Conservation (phyloP, 202 grass and related monocot genomes). For the Miscanthus sacchariflorus region DNA sequence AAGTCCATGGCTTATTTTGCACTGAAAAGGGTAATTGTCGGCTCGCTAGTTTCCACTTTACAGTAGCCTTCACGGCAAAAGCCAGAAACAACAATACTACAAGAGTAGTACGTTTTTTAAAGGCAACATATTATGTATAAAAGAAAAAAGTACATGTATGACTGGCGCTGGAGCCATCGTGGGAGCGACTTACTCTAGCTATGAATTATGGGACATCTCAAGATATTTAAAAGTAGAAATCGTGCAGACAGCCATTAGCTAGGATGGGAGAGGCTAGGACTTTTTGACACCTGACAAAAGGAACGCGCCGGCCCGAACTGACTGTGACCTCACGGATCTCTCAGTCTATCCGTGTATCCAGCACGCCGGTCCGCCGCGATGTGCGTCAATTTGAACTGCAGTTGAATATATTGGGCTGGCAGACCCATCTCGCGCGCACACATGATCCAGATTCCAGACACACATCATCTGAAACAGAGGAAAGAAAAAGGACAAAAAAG, state of each 20-base stretch:
- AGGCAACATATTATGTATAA: too few relatives aligned
- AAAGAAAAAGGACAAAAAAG: conserved; percentile 32
- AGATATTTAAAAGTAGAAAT: not conserved
- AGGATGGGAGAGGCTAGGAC: not conserved
- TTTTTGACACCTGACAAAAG: conserved; percentile 25
- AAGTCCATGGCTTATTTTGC: too few relatives aligned
- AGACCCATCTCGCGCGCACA: conserved; percentile 10
- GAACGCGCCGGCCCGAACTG: not conserved
- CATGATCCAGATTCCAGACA: conserved; percentile 15
- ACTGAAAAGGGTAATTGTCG: too few relatives aligned
- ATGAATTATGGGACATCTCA: not conserved
- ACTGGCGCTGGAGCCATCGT: not conserved
- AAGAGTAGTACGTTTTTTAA: too few relatives aligned
- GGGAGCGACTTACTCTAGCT: not conserved
- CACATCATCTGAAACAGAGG: not conserved
- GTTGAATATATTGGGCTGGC: not conserved
- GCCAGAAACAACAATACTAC: too few relatives aligned
- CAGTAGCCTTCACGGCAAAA: too few relatives aligned
- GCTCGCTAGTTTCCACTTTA: too few relatives aligned
- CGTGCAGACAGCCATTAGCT: not conserved
- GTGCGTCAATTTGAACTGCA: conserved; percentile 23
- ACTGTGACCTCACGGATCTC: not conserved
- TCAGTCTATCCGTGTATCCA: too few relatives aligned
- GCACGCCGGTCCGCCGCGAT: conserved; percentile 29
- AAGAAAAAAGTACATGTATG: not conserved